A percentile compares a stretch with the other conserved stretches of the same genome.
Conservation (phyloP, 1,284 basidiomycete species). For the Apiotrichum montevideense region DNA sequence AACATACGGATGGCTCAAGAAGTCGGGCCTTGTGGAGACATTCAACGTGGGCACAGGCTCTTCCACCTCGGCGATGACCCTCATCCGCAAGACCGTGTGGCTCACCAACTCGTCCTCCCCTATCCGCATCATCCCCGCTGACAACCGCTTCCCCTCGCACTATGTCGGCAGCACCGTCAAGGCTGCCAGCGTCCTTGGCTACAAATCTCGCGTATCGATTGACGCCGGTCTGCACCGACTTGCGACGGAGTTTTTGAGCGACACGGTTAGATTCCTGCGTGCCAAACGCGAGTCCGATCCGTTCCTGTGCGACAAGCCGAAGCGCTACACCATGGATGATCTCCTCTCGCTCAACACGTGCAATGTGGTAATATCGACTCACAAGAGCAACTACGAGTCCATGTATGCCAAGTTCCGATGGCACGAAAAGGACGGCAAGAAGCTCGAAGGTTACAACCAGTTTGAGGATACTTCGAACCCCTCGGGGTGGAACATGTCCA, state of each 20-base stretch:
- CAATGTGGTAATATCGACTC: not conserved
- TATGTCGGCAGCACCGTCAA: constrained; percentile 23
- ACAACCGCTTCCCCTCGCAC: constrained; percentile 22
- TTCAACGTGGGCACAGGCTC: constrained; percentile 27
- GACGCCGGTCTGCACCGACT: constrained; percentile 26
- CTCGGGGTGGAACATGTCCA: too few species aligned
- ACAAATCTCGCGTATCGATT: constrained; percentile 17
- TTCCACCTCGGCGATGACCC: constrained; percentile 17
- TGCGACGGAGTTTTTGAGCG: constrained; percentile 10
- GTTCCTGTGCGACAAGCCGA: not conserved
- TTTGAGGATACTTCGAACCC: too few species aligned
- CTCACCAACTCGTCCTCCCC: constrained; percentile 32
- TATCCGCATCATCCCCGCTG: constrained; percentile 22
- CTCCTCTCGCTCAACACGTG: constrained; percentile 14
- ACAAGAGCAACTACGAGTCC: too few species aligned
- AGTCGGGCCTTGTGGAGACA: constrained; percentile 15
- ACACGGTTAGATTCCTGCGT: constrained; percentile 13
- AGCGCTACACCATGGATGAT: constrained; percentile 3
- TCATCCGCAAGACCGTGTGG: constrained; percentile 25
- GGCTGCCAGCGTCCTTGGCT: constrained; percentile 19
- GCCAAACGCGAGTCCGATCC: constrained; percentile 1
- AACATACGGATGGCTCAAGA: not conserved
- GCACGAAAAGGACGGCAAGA: too few species aligned
- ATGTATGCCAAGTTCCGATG: too few species aligned
- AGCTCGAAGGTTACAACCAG: too few species aligned